phyloP scores from a whole-genome alignment of 2,329 filamentous ascomycete genomes.

The Sarocladium strictum region DNA sequence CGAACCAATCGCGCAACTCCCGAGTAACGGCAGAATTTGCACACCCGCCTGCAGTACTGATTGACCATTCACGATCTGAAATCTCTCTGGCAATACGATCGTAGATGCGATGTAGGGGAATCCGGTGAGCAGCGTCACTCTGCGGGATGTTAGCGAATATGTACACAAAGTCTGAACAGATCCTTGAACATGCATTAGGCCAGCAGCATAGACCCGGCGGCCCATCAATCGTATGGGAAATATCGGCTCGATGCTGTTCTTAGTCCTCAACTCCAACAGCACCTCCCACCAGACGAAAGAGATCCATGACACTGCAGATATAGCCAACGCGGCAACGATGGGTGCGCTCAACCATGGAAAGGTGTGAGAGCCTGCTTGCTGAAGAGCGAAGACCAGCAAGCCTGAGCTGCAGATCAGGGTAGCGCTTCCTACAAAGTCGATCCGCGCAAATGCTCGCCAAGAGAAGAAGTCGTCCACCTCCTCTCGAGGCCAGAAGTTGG shows the following conservation, averaged over 20 bases:
- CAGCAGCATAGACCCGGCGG: conserved; percentile 44
- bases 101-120: conserved; percentile 53
- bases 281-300: conserved; percentile 47
- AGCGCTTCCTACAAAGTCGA: conserved; percentile 47
- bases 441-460: conserved; percentile 36
- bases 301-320: conserved; percentile 42
- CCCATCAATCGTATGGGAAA: conserved; percentile 44
- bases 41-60: conserved; percentile 48
- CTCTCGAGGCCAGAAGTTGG: conserved; percentile 39
- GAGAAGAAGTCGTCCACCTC: conserved; percentile 29
- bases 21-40: conserved; percentile 53
- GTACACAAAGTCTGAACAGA: not conserved
- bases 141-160: conserved; percentile 18
- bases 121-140: conserved; percentile 50
- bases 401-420: conserved; percentile 46
- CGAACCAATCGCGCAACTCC: conserved; percentile 49
- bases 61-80: conserved; percentile 52
- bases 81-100: conserved; percentile 52
- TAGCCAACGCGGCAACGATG: conserved; percentile 42
- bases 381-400: conserved; percentile 49
- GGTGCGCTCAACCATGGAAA: conserved; percentile 45
- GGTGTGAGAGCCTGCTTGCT: conserved; percentile 48
- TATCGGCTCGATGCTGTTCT: conserved; percentile 43
- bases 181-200: conserved; percentile 38
- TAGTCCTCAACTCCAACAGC: conserved; percentile 30